phyloP scores from a whole-genome alignment of 352 stramenopile genomes.

The Phytophthora idaei region DNA sequence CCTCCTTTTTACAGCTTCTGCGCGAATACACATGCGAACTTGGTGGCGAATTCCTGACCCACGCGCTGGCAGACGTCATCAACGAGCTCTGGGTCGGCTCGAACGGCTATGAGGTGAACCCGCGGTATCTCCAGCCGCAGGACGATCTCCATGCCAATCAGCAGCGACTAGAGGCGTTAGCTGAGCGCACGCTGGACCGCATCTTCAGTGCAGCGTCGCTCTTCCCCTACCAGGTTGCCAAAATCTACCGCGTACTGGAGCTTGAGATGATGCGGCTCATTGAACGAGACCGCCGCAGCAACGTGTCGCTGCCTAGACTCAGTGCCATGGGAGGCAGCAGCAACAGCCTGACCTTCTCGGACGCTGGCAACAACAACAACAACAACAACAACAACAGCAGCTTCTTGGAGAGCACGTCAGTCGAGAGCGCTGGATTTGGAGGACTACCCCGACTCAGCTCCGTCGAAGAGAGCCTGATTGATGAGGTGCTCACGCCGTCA shows the following conservation, averaged over 20 bases:
- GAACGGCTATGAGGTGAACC: constrained; percentile 74
- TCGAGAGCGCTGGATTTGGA: constrained; percentile 40
- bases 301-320: constrained; percentile 50
- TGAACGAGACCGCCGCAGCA: constrained; percentile 61
- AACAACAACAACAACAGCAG: constrained; percentile 5
- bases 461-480: constrained; percentile 53
- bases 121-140: constrained; percentile 40
- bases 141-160: constrained; percentile 63
- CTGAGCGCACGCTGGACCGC: constrained; percentile 50
- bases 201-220: constrained; percentile 55
- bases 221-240: constrained; percentile 80
- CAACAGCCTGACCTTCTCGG: constrained; percentile 27
- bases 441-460: constrained; percentile 56
- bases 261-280: constrained; percentile 76
- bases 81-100: constrained; percentile 52
- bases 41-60: constrained; percentile 67
- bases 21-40: constrained; percentile 81
- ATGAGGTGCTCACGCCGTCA: constrained; percentile 39
- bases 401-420: constrained; percentile 42
- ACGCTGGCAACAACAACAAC: constrained; percentile 34
- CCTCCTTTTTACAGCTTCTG: constrained; percentile 45
- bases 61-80: constrained; percentile 57
- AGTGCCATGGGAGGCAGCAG: constrained; percentile 58
- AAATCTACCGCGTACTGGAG: constrained; percentile 78
- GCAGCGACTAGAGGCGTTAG: constrained; percentile 53